Conservation (phyloP, 2,329 filamentous ascomycete genomes). For the Verticillium albo-atrum region DNA sequence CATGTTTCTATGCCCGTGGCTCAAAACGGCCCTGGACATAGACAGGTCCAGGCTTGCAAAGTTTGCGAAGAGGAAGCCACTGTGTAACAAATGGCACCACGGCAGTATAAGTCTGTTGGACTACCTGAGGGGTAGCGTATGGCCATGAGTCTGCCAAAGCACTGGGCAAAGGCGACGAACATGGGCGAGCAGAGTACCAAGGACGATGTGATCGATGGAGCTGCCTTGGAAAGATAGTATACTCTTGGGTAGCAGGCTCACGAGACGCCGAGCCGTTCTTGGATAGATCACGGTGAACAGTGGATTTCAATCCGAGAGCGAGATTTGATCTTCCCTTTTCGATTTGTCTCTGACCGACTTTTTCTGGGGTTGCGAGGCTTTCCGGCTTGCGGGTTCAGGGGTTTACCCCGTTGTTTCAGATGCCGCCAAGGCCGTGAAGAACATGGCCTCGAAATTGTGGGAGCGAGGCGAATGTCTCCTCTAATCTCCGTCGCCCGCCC, state of each 20-base stretch:
- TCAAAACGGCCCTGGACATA: not conserved
- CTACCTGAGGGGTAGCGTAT: no score
- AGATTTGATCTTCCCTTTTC: not conserved
- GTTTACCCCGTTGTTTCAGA: conserved; percentile 3
- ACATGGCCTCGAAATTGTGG: not conserved
- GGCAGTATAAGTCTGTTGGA: no score
- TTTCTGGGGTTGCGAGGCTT: not conserved
- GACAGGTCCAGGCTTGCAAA: not conserved
- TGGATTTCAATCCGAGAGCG: not conserved
- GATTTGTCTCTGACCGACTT: not conserved
- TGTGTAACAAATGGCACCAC: no score
- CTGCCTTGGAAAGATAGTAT: no score
- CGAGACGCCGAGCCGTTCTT: not conserved
- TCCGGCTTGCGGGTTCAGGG: not conserved
- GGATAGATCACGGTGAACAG: not conserved
- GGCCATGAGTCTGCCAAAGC: no score
- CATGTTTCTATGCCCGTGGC: not conserved
- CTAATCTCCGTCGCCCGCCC: not conserved
- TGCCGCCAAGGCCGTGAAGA: not conserved
- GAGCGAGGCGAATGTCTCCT: not conserved
- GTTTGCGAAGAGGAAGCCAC: not conserved
- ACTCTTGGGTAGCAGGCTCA: not conserved
- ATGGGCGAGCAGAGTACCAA: no score
- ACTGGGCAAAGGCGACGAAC: no score
- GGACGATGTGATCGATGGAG: no score